phyloP scores from a whole-genome alignment of 2,329 filamentous ascomycete species.

The Elsinoe australis region DNA sequence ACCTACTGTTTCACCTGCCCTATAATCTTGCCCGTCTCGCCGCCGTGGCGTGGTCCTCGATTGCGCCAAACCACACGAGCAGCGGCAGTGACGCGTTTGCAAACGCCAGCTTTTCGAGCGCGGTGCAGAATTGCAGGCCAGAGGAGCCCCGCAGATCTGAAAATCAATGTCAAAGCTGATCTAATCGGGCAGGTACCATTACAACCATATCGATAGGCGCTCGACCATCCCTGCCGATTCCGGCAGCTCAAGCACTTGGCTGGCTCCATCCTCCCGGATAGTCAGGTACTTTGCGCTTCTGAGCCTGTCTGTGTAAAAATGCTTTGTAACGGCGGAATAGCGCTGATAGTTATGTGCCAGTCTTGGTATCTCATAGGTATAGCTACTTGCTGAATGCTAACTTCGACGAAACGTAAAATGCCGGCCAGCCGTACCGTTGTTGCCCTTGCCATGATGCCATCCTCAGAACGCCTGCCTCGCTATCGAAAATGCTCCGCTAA shows the following conservation, averaged over 20 bases:
- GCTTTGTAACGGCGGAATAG: neutral
- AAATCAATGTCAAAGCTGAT: neutral
- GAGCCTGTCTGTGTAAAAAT: neutral
- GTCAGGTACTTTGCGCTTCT: neutral
- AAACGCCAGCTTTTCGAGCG: neutral
- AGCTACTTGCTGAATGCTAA: neutral
- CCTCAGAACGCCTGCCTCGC: constrained; percentile 7
- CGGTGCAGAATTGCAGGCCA: neutral
- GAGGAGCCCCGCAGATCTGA: constrained; percentile 12
- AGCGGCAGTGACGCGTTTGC: neutral
- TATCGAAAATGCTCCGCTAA: constrained; percentile 3
- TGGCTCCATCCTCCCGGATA: neutral
- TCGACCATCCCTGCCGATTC: constrained; percentile 10
- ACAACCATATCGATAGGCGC: constrained; percentile 3
- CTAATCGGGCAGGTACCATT: constrained; percentile 14
- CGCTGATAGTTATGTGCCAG: constrained; percentile 5
- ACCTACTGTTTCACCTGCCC: neutral
- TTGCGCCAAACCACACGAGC: constrained; percentile 1
- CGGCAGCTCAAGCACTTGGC: constrained; percentile 13
- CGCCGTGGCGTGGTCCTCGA: neutral
- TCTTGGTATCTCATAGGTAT: constrained; percentile 11
- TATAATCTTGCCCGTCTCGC: neutral
- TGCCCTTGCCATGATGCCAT: neutral
- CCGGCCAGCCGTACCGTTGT: too few relatives aligned
- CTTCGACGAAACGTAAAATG: constrained; percentile 1